These are phyloP conservation scores for Septoria petroselini DNA, from an alignment of 2,329 filamentous ascomycete species.

Conservation along the genomic window DNA sequence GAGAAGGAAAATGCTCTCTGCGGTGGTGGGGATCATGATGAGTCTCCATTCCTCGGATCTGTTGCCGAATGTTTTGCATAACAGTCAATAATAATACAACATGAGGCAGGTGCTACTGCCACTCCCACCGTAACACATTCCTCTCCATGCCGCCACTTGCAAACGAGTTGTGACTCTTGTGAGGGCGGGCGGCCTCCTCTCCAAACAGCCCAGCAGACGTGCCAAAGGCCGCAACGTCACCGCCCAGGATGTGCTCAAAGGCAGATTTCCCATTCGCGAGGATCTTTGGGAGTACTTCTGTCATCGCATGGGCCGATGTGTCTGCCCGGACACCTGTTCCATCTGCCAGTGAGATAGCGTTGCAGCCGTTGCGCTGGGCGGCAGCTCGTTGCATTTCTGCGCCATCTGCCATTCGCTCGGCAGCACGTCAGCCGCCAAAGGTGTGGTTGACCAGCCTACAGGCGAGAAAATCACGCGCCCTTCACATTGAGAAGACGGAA, in stretches of 20 bases:
- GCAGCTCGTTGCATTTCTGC: neutral
- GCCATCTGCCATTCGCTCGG: constrained; percentile 2
- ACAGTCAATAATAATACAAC: too few species aligned
- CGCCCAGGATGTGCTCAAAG: constrained; percentile 1
- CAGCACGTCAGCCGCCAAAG: neutral
- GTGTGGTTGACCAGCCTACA: neutral
- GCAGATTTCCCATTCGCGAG: constrained; percentile 9
- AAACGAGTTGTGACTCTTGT: constrained; percentile 5
- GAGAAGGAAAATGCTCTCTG: too few species aligned
- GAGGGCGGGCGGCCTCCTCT: too few species aligned
- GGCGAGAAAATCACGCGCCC: neutral
- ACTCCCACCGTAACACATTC: too few species aligned
- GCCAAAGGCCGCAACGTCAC: constrained; percentile 8
- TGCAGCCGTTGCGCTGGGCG: neutral
- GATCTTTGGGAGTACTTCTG: constrained; percentile 6
- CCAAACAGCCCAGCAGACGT: neutral
- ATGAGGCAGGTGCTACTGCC: too few species aligned
- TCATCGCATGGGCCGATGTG: constrained; percentile 10
- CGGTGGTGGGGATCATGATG: too few species aligned
- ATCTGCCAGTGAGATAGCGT: neutral
- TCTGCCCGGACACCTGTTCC: neutral
- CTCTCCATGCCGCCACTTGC: neutral
- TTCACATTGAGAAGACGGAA: neutral
- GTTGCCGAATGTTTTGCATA: too few species aligned
- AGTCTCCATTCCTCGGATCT: too few species aligned